A percentile compares a stretch with the other conserved stretches of the same genome.
These are phyloP conservation scores for Eragrostis tef DNA, from an alignment of 202 grass and related monocot species.

Conservation along the genomic window DNA sequence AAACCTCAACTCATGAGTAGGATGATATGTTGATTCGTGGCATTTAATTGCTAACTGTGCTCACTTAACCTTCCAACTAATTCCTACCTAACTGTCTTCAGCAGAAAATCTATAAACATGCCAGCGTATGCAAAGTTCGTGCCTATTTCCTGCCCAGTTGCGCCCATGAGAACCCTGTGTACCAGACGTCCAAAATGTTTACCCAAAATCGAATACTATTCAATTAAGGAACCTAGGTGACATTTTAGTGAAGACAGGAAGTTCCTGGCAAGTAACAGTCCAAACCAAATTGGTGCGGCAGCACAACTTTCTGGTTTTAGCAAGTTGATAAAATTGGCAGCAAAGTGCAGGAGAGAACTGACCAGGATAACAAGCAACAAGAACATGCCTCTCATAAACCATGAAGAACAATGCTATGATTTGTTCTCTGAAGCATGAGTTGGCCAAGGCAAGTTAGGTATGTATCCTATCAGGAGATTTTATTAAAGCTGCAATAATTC, in stretches of 20 bases:
- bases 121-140: constrained; percentile 38
- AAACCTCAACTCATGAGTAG: constrained; percentile 40
- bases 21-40: constrained; percentile 36
- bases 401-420: constrained; percentile 24
- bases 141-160: constrained; percentile 39
- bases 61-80: constrained; percentile 56
- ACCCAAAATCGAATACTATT: constrained; percentile 32
- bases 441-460: constrained; percentile 45
- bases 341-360: not conserved
- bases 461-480: constrained; percentile 45
- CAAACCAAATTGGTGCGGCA: constrained; percentile 5
- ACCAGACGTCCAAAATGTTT: constrained; percentile 43
- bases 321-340: not conserved
- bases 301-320: constrained; percentile 34
- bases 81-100: constrained; percentile 62
- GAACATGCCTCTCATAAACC: constrained; percentile 13
- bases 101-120: constrained; percentile 45
- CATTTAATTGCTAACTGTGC: constrained; percentile 52
- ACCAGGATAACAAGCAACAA: constrained; percentile 12
- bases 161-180: not conserved
- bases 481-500: constrained; percentile 42
- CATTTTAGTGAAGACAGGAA: constrained; percentile 11
- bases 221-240: constrained; percentile 6
- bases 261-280: not conserved
- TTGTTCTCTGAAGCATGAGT: constrained; percentile 22